A percentile compares a stretch with the other conserved stretches of the same genome.
Evolutionary conservation across 768 basidiomycete species (phyloP).

Genomic region (Phlebiopsis flavidoalba): DNA sequence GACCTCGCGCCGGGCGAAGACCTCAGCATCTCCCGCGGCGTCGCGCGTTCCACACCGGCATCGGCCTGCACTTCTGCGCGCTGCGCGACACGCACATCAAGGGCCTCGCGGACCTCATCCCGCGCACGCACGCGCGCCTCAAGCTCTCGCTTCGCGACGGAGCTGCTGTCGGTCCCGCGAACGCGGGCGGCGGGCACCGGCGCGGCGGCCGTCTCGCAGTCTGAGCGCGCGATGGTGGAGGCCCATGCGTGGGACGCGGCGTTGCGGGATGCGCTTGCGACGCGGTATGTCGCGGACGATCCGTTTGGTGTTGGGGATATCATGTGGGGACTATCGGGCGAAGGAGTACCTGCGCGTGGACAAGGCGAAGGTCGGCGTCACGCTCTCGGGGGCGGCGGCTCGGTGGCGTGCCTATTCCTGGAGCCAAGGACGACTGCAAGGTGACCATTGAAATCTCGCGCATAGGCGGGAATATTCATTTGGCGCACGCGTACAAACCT

Average conservation of each 20-base stretch:
- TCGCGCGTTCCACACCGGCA: slow-evolving; percentile 50
- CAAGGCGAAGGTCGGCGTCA: slow-evolving; percentile 25
- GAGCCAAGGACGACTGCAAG: slow-evolving; percentile 36
- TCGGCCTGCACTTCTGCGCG: slow-evolving; percentile 53
- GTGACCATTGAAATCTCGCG: slow-evolving; percentile 47
- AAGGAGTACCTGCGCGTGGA: slow-evolving; percentile 44
- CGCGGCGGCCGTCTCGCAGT: slow-evolving; percentile 15
- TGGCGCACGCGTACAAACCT: slow-evolving; percentile 68
- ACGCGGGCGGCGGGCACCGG: slow-evolving; percentile 32
- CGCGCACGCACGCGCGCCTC: slow-evolving; percentile 42
- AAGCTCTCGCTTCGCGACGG: slow-evolving; percentile 50
- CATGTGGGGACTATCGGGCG: slow-evolving; percentile 26
- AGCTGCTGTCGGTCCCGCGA: slow-evolving; percentile 39
- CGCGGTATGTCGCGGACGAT: slow-evolving; percentile 63
- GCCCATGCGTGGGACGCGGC: slow-evolving; percentile 43
- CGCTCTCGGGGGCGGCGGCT: slow-evolving; percentile 19
- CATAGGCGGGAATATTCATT: slow-evolving; percentile 46
- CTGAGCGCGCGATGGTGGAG: slow-evolving; percentile 38
- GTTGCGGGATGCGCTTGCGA: slow-evolving; percentile 60
- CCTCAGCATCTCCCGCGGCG: slow-evolving; percentile 61
- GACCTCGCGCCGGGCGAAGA: slow-evolving; percentile 76
- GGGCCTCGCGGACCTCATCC: slow-evolving; percentile 24
- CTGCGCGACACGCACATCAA: slow-evolving; percentile 27
- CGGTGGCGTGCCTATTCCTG: slow-evolving; percentile 6
- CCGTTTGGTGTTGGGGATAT: slow-evolving; percentile 32